Conservation (phyloP, 805 yeast genomes). For the Millerago galiae region DNA sequence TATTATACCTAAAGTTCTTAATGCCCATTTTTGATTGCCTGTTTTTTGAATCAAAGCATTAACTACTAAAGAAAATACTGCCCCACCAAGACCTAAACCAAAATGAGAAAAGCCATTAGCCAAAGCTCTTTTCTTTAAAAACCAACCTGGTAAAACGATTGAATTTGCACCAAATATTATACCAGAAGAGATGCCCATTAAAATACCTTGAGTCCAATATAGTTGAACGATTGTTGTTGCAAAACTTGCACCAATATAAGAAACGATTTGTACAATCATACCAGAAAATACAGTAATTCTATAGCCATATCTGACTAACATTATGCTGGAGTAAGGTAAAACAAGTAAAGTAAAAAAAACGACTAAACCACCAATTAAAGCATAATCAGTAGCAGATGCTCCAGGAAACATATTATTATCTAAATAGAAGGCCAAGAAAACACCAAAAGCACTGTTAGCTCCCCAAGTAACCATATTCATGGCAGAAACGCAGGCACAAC, state of each 20-base stretch:
- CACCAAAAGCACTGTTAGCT: conserved; percentile 46
- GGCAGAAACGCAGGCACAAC: conserved; percentile 29
- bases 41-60: conserved; percentile 35
- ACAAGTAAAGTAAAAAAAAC: conserved; percentile 45
- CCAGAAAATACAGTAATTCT: conserved; percentile 34
- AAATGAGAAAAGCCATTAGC: conserved; percentile 44
- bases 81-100: conserved; percentile 52
- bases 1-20: conserved; percentile 37
- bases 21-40: conserved; percentile 41
- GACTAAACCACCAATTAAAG: conserved; percentile 49
- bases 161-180: conserved; percentile 47
- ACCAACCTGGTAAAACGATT: conserved; percentile 49
- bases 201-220: conserved; percentile 45
- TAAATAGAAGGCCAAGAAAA: conserved; percentile 44
- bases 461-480: conserved; percentile 27
- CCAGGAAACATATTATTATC: conserved; percentile 37
- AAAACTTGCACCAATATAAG: conserved; percentile 46
- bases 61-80: conserved; percentile 34
- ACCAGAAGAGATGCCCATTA: conserved; percentile 45
- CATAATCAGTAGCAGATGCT: conserved; percentile 45
- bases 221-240: conserved; percentile 44
- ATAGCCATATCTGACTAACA: conserved; percentile 39
- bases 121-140: conserved; percentile 38
- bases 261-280: conserved; percentile 35
- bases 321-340: conserved; percentile 41